Conservation (phyloP, 2,329 filamentous ascomycete genomes). For the Penicillium palitans region DNA sequence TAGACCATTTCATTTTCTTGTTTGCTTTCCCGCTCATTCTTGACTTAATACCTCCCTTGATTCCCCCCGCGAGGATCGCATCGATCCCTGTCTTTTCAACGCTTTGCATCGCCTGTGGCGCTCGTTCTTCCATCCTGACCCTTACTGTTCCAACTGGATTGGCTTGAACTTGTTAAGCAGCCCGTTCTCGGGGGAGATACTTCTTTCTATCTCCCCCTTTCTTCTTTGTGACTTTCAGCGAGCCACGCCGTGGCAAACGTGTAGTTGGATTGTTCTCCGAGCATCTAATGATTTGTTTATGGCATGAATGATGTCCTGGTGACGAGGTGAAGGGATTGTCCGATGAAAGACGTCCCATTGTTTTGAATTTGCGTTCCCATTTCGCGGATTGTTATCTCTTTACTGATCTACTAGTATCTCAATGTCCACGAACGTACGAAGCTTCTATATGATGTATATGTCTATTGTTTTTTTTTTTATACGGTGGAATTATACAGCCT, state of each 20-base stretch:
- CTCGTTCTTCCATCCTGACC: conserved; percentile 26
- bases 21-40: conserved; percentile 10
- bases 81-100: conserved; percentile 12
- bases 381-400: conserved; percentile 20
- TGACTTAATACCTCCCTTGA: conserved; percentile 13
- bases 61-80: conserved; percentile 5
- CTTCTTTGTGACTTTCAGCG: conserved; percentile 9
- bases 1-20: conserved; percentile 20
- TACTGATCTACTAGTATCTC: conserved; percentile 22
- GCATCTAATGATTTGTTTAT: conserved; percentile 20
- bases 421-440: conserved; percentile 35
- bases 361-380: conserved; percentile 15
- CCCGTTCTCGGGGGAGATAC: conserved; percentile 20
- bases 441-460: conserved; percentile 39
- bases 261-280: conserved; percentile 10
- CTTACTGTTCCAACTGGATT: conserved; percentile 32
- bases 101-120: conserved; percentile 24
- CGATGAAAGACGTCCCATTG: not conserved
- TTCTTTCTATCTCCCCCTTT: conserved; percentile 12
- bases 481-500: not conserved
- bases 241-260: conserved; percentile 6
- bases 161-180: conserved; percentile 29
- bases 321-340: conserved; percentile 14
- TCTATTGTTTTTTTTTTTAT: conserved; percentile 21
- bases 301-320: conserved; percentile 17